Percentiles rank a stretch among this genome's conserved stretches.
Evolutionary conservation across 257 asterid genomes (phyloP).

Genomic region (Solanum corneliomulleri): DNA sequence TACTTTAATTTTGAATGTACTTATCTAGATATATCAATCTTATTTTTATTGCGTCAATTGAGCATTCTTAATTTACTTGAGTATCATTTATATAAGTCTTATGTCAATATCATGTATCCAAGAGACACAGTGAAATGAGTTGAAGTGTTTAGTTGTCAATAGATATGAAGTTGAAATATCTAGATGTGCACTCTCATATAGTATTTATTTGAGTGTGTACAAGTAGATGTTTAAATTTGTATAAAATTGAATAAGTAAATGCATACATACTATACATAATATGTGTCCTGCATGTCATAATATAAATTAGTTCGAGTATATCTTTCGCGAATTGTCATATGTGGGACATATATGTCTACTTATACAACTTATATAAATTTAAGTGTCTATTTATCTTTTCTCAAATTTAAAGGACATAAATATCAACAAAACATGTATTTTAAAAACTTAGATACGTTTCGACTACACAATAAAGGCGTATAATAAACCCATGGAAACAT

Average conservation of each 20-base stretch:
- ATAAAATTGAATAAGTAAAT: too few relatives aligned
- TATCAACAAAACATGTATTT: too few relatives aligned
- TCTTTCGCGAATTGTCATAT: too few relatives aligned
- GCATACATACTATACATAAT: too few relatives aligned
- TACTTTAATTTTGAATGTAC: neutral
- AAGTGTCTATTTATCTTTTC: too few relatives aligned
- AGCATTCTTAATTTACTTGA: neutral
- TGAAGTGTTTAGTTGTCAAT: neutral
- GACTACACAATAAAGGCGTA: too few relatives aligned
- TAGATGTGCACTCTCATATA: neutral
- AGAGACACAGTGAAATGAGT: rapidly evolving
- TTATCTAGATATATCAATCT: neutral
- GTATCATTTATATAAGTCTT: neutral
- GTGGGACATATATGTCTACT: neutral
- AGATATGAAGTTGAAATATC: neutral
- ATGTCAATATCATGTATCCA: neutral
- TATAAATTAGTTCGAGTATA: too few relatives aligned
- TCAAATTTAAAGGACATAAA: rapidly evolving
- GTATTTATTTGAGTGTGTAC: too few relatives aligned
- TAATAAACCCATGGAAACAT: neutral
- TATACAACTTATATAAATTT: too few relatives aligned
- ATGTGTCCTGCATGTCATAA: neutral
- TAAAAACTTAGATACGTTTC: too few relatives aligned
- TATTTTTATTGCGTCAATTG: neutral
- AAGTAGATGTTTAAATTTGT: too few relatives aligned